Conservation (phyloP, 768 basidiomycete species). For the Boletus rubroflammeus region DNA sequence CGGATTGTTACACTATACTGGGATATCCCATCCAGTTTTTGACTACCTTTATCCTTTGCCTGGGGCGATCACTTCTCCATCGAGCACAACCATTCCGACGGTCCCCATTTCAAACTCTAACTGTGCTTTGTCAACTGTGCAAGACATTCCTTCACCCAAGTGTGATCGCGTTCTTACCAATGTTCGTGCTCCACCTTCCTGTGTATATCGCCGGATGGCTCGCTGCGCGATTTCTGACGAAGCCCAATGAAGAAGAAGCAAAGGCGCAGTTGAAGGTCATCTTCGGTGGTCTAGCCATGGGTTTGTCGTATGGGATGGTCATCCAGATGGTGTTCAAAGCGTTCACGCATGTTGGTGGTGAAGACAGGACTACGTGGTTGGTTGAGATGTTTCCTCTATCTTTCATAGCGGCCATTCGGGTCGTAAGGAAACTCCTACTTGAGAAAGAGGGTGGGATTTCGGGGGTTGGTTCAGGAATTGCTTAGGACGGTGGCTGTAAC, state of each 20-base stretch:
- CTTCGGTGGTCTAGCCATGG: conserved; percentile 43
- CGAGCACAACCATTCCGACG: conserved; percentile 14
- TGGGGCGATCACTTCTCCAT: conserved; percentile 8
- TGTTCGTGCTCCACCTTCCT: conserved; percentile 53
- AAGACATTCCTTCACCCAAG: conserved; percentile 39
- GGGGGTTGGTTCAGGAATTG: conserved; percentile 6
- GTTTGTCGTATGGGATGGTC: conserved; percentile 5
- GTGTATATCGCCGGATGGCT: conserved; percentile 50
- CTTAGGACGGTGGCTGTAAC: conserved; percentile 10
- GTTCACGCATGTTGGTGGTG: neutral
- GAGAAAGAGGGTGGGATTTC: neutral
- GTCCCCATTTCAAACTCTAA: conserved; percentile 34
- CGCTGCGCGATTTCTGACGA: conserved; percentile 41
- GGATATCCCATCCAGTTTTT: conserved; percentile 14
- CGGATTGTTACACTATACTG: conserved; percentile 39
- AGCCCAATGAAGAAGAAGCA: conserved; percentile 57
- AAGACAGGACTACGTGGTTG: neutral
- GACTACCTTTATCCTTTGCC: conserved; percentile 40
- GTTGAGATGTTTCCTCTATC: neutral
- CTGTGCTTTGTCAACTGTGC: conserved; percentile 34
- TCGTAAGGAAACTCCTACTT: neutral
- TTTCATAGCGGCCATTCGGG: neutral
- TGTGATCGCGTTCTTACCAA: conserved; percentile 40
- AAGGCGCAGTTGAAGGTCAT: conserved; percentile 69
- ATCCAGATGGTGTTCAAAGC: neutral